Evolutionary conservation across 78 protist species (phyloP).

Genomic region (Dictyostelium citrinum): DNA sequence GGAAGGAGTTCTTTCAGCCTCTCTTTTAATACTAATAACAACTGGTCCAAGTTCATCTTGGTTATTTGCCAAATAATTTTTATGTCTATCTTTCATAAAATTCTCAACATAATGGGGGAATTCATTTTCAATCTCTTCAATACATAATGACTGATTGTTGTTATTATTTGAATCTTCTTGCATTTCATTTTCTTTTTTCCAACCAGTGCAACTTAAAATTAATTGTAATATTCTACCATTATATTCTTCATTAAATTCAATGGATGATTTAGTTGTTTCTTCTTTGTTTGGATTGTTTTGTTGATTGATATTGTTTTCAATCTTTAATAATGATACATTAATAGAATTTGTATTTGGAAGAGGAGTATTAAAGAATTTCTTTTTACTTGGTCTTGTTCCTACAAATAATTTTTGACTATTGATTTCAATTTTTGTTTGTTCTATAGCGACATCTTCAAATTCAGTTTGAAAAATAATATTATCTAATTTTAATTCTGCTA

Average conservation of each 20-base stretch:
- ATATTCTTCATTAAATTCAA: not conserved
- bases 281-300: not conserved
- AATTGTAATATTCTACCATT: not conserved
- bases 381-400: conserved; percentile 76
- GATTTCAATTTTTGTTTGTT: conserved; percentile 25
- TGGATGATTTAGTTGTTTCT: not conserved
- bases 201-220: not conserved
- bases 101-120: conserved; percentile 38
- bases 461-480: conserved; percentile 48
- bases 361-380: conserved; percentile 11
- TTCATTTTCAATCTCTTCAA: conserved; percentile 68
- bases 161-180: not conserved
- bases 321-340: not conserved
- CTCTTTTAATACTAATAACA: conserved; percentile 55
- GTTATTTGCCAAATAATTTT: conserved; percentile 31
- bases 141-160: not conserved
- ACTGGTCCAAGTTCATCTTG: conserved; percentile 45
- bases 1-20: conserved; percentile 33
- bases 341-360: not conserved
- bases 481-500: conserved; percentile 29
- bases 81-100: conserved; percentile 47
- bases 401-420: conserved; percentile 37
- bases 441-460: conserved; percentile 62
- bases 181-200: conserved; percentile 37
- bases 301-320: not conserved